Evolutionary conservation across 2,329 filamentous ascomycete genomes (phyloP).

Genomic region (Pseudogymnoascus sp.): DNA sequence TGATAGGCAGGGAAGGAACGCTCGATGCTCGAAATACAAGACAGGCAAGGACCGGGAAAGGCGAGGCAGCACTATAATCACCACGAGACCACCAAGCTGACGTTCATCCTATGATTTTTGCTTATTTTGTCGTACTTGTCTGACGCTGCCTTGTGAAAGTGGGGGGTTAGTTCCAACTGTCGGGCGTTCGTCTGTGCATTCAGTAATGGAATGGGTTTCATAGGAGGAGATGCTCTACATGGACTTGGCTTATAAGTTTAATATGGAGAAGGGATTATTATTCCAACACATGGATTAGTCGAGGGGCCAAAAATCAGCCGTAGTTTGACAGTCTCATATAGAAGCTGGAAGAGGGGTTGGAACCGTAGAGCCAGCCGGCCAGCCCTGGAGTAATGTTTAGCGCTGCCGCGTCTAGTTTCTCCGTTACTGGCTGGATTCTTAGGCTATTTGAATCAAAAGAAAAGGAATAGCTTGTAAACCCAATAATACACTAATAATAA

Average conservation of each 20-base stretch:
- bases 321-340: neutral
- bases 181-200: neutral
- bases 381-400: neutral
- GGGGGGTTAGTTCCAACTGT: neutral
- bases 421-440: constrained; percentile 4
- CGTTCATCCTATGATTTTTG: constrained; percentile 6
- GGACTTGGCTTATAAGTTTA: neutral
- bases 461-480: neutral
- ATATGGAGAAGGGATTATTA: neutral
- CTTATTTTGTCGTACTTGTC: constrained; percentile 6
- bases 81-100: constrained; percentile 2
- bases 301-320: neutral
- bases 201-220: constrained; percentile 3
- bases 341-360: neutral
- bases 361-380: neutral
- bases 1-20: constrained; percentile 8
- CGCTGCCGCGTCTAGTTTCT: neutral
- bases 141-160: constrained; percentile 5
- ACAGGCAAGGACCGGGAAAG: neutral
- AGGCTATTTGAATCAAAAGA: neutral
- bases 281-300: neutral
- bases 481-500: neutral
- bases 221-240: neutral
- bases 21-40: constrained; percentile 1
- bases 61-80: constrained; percentile 1